Conservation (phyloP, 2,329 filamentous ascomycete species). For the Aspergillus ustus region DNA sequence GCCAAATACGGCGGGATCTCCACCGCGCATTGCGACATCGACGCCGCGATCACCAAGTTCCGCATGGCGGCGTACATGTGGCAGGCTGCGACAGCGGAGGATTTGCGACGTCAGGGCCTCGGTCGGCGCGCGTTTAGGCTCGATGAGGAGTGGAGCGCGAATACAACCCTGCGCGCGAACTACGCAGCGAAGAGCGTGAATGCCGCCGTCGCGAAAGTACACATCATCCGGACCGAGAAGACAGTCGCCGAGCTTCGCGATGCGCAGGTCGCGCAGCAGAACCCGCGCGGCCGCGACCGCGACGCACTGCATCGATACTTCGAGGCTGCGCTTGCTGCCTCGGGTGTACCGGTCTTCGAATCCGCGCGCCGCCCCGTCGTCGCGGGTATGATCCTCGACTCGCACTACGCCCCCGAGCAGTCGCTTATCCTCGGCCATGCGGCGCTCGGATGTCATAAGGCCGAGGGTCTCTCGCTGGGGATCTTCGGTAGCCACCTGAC, state of each 20-base stretch:
- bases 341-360: neutral
- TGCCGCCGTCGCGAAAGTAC: neutral
- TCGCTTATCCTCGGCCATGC: neutral
- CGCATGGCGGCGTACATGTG: constrained; percentile 7
- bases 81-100: neutral
- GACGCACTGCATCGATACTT: constrained; percentile 5
- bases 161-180: neutral
- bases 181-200: neutral
- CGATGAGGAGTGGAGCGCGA: neutral
- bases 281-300: neutral
- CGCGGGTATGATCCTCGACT: neutral
- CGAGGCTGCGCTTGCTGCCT: neutral
- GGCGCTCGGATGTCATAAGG: constrained; percentile 1
- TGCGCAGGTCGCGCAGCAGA: constrained; percentile 6
- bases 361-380: neutral
- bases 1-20: neutral
- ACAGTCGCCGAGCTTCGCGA: neutral
- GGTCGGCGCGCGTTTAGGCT: constrained; percentile 3
- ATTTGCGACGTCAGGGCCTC: neutral
- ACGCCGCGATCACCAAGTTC: constrained; percentile 1
- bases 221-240: neutral
- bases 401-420: neutral
- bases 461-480: neutral
- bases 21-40: neutral
- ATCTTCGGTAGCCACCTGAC: constrained; percentile 3